Conservation (phyloP, 768 basidiomycete genomes). For the Tricholoma flavovirens region DNA sequence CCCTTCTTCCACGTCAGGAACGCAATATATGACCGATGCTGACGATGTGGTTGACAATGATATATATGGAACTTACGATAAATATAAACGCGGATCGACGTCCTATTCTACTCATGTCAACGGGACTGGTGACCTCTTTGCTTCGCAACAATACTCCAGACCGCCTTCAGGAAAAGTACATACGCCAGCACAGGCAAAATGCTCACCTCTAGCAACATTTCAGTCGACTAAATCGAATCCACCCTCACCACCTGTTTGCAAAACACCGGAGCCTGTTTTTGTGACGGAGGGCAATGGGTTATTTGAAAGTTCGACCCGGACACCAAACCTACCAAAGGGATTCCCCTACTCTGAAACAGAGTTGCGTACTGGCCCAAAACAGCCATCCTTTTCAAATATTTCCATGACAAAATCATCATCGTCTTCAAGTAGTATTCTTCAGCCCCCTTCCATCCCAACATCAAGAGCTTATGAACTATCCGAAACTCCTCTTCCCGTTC, state of each 20-base stretch:
- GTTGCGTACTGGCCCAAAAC: neutral
- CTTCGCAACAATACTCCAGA: neutral
- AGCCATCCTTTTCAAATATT: neutral
- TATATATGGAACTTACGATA: conserved; percentile 4
- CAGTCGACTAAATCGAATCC: conserved; percentile 13
- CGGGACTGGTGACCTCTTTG: neutral
- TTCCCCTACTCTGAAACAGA: conserved; percentile 13
- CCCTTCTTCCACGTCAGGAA: conserved; percentile 5
- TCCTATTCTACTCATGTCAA: neutral
- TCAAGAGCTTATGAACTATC: neutral
- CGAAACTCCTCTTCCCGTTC: neutral
- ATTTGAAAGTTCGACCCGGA: conserved; percentile 10
- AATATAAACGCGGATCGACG: neutral
- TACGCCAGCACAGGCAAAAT: conserved; percentile 6
- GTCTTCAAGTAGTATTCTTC: neutral
- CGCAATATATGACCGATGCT: neutral
- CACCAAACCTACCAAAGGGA: conserved; percentile 12
- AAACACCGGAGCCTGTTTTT: conserved; percentile 8
- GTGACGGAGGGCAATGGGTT: conserved; percentile 11
- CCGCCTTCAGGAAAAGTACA: conserved; percentile 2
- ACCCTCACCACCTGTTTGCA: conserved; percentile 8
- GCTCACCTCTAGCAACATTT: conserved; percentile 12
- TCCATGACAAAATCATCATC: neutral
- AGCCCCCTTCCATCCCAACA: neutral
- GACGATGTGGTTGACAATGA: conserved; percentile 2